These are phyloP conservation scores for Colletotrichum plurivorum DNA, from an alignment of 2,329 filamentous ascomycete species.

Conservation along the genomic window DNA sequence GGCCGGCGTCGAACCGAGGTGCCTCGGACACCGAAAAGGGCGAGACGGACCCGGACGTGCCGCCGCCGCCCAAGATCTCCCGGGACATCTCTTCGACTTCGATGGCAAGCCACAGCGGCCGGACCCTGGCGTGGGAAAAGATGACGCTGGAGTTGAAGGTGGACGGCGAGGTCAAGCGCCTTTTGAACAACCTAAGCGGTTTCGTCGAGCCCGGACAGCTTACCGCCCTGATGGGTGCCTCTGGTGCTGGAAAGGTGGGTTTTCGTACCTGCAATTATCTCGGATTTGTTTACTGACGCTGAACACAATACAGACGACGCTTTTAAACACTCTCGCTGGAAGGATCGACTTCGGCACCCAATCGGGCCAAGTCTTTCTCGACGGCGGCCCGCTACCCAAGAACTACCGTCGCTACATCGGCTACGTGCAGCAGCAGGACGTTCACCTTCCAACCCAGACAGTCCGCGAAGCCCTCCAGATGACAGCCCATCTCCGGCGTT, in stretches of 20 bases:
- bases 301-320: too few species aligned
- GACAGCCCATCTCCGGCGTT: slow-evolving; percentile 75
- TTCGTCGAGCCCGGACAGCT: slow-evolving; percentile 79
- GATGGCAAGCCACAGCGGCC: too few species aligned
- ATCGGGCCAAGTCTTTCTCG: slow-evolving; percentile 5
- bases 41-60: too few species aligned
- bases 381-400: slow-evolving; percentile 21
- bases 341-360: too few species aligned
- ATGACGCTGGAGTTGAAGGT: too few species aligned
- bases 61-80: too few species aligned
- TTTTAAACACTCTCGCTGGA: too few species aligned
- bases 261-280: slow-evolving; percentile 55
- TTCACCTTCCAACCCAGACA: slow-evolving; percentile 70
- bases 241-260: slow-evolving; percentile 46
- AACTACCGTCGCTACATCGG: slow-evolving; percentile 26
- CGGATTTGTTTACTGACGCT: too few species aligned
- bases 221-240: slow-evolving; percentile 70
- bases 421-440: slow-evolving; percentile 45
- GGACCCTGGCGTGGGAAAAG: too few species aligned
- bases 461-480: slow-evolving; percentile 78
- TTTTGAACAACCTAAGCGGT: slow-evolving; percentile 76
- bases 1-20: too few species aligned
- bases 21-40: too few species aligned
- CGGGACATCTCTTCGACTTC: too few species aligned
- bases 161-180: slow-evolving; percentile 62